Evolutionary conservation across 129 eudicot genomes (phyloP).

Genomic region (Lactuca saligna): DNA sequence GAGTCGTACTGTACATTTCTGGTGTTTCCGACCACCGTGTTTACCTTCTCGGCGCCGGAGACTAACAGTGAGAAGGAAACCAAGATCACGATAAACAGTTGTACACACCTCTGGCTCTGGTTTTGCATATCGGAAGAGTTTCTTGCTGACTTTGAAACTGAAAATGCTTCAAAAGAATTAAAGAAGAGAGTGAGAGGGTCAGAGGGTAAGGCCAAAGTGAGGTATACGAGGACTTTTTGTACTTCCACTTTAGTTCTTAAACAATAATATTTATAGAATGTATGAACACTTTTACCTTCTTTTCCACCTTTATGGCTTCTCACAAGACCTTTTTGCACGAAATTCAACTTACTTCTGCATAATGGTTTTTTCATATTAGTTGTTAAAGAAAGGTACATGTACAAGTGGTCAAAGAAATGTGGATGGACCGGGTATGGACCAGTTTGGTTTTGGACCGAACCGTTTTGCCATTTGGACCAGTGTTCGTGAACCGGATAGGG

Average conservation of each 20-base stretch:
- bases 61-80: neutral
- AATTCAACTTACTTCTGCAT: neutral
- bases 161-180: neutral
- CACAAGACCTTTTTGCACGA: constrained; percentile 13
- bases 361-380: neutral
- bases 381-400: neutral
- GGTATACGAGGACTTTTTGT: neutral
- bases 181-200: neutral
- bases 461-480: neutral
- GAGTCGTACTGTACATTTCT: neutral
- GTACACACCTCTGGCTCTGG: constrained; percentile 8
- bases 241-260: neutral
- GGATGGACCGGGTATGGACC: neutral
- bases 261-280: neutral
- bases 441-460: neutral
- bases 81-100: neutral
- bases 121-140: constrained; percentile 8
- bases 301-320: constrained; percentile 14
- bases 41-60: neutral
- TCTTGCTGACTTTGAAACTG: neutral
- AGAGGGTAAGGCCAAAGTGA: constrained; percentile 5
- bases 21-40: constrained; percentile 2
- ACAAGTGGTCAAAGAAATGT: neutral
- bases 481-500: neutral
- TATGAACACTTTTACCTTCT: constrained; percentile 3